A percentile compares a stretch with the other conserved stretches of the same genome.
These are phyloP conservation scores for Flaveria robusta DNA, from an alignment of 129 eudicot species.

Conservation along the genomic window DNA sequence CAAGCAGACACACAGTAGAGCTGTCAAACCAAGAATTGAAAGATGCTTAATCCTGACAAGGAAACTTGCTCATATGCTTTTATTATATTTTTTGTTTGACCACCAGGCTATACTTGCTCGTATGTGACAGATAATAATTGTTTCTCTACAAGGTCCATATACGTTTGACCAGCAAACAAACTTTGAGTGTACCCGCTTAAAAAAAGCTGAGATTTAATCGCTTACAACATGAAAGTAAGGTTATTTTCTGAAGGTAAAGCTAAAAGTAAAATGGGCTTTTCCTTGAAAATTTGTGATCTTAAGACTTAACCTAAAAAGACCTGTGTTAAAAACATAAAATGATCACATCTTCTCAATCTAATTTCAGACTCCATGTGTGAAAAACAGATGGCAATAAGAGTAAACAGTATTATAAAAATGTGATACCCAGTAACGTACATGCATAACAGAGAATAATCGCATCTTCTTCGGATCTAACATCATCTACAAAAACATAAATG, in stretches of 20 bases:
- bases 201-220: background rate
- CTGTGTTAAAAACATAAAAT: background rate
- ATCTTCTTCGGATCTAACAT: constrained; percentile 1
- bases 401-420: background rate
- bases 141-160: background rate
- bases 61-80: background rate
- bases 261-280: background rate
- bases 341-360: background rate
- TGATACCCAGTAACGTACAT: background rate
- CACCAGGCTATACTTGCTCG: constrained; percentile 6
- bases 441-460: background rate
- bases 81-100: background rate
- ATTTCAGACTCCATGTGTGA: background rate
- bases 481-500: constrained; percentile 7
- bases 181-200: too few species aligned
- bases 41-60: constrained; percentile 1
- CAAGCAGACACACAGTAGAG: constrained; percentile 2
- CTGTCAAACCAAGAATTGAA: constrained; percentile 6
- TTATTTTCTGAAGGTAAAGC: too few species aligned
- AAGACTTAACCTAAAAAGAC: background rate
- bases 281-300: background rate
- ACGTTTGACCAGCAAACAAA: too few species aligned
- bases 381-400: background rate
- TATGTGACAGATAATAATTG: constrained; percentile 15
- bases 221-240: too few species aligned